Base-by-base conservation (phyloP, 139 green algal species). In the Trebouxia sp. region DNA sequence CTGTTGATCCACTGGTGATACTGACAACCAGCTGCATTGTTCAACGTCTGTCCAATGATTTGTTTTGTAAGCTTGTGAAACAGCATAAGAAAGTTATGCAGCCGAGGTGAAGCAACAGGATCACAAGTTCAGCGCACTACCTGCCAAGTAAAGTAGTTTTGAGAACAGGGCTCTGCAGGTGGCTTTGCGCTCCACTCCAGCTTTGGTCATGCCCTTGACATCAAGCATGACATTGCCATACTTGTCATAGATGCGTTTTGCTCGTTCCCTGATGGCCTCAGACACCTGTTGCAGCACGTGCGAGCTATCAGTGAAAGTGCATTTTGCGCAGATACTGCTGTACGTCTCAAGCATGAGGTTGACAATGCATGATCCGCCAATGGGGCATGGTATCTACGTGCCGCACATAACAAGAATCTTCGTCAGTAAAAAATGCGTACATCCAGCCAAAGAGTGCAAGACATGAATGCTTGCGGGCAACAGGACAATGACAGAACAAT, bases 91-190 rank as follows among this genome's bases (percentile, higher is more conserved):
- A n/a, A n/a, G 48, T 58, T 14, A 58, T 17, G 48, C 17, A 14
- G 17, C 48, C 17, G 15, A 14, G 17, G 14, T 58, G 14, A n/a
- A 17, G 14, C 48, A 14, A n/a, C 48, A n/a, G n/a, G n/a, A n/a
- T n/a, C n/a, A n/a, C n/a, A n/a, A n/a, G n/a, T n/a, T 26, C 32
- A 14, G 30, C 8, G 26, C 24, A 6, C 39, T 14, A 81, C 80
- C 80, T 78, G 88, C 91, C 0, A 99, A 79, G 83, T 96, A 98
- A 42, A 98, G 89, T 81, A 99, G 83, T 89, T 99, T 99, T 65
- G 88, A 87, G 86, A 98, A 98, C 66, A 98, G 85, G 15, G 86
- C 86, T 22, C 87, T 69, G 39, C 89, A 92, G 17, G 93, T 93
- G 45, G 92, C 94, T 85, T 98, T 98, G 66, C 94, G 88, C 86